These are phyloP conservation scores for Strobilomyces dryophilus DNA, from an alignment of 768 basidiomycete species.

Conservation along the genomic window DNA sequence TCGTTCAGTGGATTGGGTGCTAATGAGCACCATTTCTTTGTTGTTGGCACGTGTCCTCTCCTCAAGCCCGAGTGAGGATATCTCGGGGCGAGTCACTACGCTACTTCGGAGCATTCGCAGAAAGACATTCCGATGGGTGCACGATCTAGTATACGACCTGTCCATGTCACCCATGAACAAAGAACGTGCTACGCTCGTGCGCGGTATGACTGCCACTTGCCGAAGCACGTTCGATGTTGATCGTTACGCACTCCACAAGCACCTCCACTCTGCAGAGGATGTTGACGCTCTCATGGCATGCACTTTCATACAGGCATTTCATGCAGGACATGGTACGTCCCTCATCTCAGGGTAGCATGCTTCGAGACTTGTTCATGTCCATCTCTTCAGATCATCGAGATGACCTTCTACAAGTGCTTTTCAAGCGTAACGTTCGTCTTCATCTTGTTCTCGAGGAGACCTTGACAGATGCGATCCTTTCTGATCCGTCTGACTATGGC, in stretches of 20 bases:
- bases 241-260: too few species aligned
- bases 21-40: slow-evolving; percentile 28
- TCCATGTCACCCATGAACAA: neutral
- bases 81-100: neutral
- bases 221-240: neutral
- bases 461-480: neutral
- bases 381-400: too few species aligned
- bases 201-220: neutral
- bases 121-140: neutral
- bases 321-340: neutral
- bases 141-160: neutral
- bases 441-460: slow-evolving; percentile 16
- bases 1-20: slow-evolving; percentile 21
- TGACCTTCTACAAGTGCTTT: neutral
- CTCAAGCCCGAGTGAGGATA: neutral
- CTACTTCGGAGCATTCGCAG: neutral
- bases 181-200: neutral
- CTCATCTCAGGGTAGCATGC: neutral
- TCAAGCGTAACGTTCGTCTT: slow-evolving; percentile 22
- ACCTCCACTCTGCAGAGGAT: too few species aligned
- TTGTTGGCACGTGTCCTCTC: slow-evolving; percentile 14
- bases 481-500: neutral
- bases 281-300: slow-evolving; percentile 14
- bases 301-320: slow-evolving; percentile 18
- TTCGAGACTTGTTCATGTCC: too few species aligned